Base-by-base conservation (phyloP, 352 stramenopile genomes). In the Pythium folliculosum region DNA sequence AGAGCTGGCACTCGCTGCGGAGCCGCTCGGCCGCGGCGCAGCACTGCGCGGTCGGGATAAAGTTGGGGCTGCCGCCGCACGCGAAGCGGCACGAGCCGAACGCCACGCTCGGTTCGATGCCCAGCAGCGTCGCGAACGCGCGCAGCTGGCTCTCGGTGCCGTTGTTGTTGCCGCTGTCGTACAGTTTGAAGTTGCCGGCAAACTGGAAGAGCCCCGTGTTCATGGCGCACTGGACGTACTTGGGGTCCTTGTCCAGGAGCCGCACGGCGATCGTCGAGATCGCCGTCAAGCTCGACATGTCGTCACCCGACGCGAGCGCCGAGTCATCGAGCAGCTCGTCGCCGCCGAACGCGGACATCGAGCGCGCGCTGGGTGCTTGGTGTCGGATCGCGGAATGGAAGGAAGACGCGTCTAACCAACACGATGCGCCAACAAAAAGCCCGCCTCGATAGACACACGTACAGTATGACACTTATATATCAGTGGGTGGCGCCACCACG, bases 121-220 rank as follows among this genome's bases (percentile, higher is more conserved):
- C 61, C 6, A 55, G 0, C 44, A 43, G 30, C 19, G 38, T 4
- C 7, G 43, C 51, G 27, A 40, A 16, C 5, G 45, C 37, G 12
- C 43, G 50, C 1, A 60, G 9, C n/a, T 23, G 14, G 14, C 37
- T 44, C 14, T 13, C 16, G 6, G 4, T 52, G 13, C 23, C 14
- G 12, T 43, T 25, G 16, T 56, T 44, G 10, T 1, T 56, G 21
- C 13, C 38, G 25, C 40, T 44, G 53, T 38, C n/a, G 44, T 23
- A 35, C 16, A 9, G 27, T 2, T 43, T 8, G 9, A 37, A 54
- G 45, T 60, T 37, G 37, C 45, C 22, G 9, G 56, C 21, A 37
- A 82, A 40, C 51, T 77, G 63, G 59, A 90, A 88, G 53, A 90
- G 74, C 38, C 82, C 82, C 23, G 80, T 80, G 68, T 90, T 90